phyloP scores from a whole-genome alignment of 352 stramenopile genomes.

The Thalassiosira livingstoniorum region DNA sequence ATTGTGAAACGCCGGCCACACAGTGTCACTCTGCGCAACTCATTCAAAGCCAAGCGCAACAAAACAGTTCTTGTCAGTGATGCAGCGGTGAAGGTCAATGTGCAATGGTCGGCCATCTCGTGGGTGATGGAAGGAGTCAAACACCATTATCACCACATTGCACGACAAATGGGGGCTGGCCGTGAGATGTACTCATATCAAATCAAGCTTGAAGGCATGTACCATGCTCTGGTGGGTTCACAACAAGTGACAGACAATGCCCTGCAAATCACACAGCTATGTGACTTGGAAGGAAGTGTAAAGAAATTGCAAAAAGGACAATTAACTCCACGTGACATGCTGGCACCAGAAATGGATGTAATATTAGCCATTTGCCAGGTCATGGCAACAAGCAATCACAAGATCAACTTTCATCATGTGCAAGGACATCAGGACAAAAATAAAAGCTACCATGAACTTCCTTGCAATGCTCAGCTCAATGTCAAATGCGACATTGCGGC shows the following conservation, averaged over 20 bases:
- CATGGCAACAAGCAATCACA: not conserved
- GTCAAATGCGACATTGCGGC: not conserved
- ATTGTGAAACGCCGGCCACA: not conserved
- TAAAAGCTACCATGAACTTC: not conserved
- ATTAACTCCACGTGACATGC: not conserved
- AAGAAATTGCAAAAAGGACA: not conserved
- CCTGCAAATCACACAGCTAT: not conserved
- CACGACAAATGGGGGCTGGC: not conserved
- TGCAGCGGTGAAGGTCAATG: not conserved
- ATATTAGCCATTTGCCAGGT: not conserved
- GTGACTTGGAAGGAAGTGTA: not conserved
- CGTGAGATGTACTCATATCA: not conserved
- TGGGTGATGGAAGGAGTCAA: not conserved
- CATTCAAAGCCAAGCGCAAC: not conserved
- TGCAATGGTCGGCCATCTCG: no score
- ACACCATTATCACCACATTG: not conserved
- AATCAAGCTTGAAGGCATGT: not conserved
- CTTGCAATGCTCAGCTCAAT: not conserved
- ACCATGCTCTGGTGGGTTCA: not conserved
- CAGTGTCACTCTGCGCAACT: not conserved
- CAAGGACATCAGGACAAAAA: not conserved
- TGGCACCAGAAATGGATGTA: not conserved
- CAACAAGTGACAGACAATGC: not conserved
- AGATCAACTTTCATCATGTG: not conserved
- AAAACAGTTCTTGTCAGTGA: not conserved